phyloP scores from a whole-genome alignment of 2,329 filamentous ascomycete genomes.

The Aureobasidium sp. region DNA sequence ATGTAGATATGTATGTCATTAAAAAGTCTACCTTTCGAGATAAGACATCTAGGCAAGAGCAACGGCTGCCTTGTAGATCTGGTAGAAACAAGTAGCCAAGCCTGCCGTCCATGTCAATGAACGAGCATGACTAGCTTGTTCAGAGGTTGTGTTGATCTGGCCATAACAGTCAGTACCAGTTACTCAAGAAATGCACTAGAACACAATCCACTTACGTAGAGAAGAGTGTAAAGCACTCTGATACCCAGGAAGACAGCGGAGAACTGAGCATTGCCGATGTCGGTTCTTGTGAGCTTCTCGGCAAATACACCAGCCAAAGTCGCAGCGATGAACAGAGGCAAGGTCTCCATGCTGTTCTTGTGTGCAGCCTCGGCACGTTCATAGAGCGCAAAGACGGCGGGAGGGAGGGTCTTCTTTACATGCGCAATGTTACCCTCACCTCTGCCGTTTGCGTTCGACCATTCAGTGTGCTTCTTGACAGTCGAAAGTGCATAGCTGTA shows the following conservation, averaged over 20 bases:
- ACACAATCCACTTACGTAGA: constrained; percentile 21
- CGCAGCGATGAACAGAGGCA: constrained; percentile 37
- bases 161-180: background rate
- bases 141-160: constrained; percentile 21
- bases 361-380: constrained; percentile 39
- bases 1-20: background rate
- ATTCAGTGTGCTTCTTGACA: constrained; percentile 25
- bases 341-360: constrained; percentile 38
- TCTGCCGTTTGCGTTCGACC: constrained; percentile 38
- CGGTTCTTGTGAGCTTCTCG: constrained; percentile 20
- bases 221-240: constrained; percentile 28
- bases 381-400: constrained; percentile 31
- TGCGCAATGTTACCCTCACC: constrained; percentile 25
- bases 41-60: background rate
- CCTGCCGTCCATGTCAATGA: constrained; percentile 24
- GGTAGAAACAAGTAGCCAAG: constrained; percentile 22
- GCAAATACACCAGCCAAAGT: constrained; percentile 37
- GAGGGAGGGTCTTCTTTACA: constrained; percentile 30
- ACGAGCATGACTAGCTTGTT: constrained; percentile 19
- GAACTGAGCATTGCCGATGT: constrained; percentile 28
- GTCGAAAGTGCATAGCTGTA: constrained; percentile 25
- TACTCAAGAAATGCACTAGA: background rate
- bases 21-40: background rate
- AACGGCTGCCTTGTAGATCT: constrained; percentile 24
- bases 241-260: constrained; percentile 28